phyloP scores from a whole-genome alignment of 1,284 basidiomycete species.

The Irpex sp. region DNA sequence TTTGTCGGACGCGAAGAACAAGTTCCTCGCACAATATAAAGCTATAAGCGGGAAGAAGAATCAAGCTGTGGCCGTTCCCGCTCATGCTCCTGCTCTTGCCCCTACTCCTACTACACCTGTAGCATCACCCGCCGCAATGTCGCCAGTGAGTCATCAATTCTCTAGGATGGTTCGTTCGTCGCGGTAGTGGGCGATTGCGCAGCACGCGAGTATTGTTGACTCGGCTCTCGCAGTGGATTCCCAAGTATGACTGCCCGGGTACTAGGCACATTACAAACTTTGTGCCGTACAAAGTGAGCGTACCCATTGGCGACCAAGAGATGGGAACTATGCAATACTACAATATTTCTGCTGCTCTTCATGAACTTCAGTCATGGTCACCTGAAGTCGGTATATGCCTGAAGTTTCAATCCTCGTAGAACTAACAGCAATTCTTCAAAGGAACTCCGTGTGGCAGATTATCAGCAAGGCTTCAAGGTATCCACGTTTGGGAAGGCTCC shows the following conservation, averaged over 20 bases:
- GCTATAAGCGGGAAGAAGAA: neutral
- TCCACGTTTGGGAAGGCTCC: neutral
- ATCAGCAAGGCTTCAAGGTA: neutral
- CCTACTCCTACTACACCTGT: neutral
- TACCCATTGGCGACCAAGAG: too few relatives aligned
- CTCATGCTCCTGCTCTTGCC: neutral
- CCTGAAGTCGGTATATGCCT: neutral
- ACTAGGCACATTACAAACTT: neutral
- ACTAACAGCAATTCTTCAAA: neutral
- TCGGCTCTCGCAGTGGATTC: neutral
- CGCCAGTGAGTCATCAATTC: neutral
- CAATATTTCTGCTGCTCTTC: neutral
- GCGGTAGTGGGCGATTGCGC: neutral
- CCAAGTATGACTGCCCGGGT: neutral
- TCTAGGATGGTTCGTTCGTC: neutral
- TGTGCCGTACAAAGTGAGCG: too few relatives aligned
- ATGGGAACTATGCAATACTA: too few relatives aligned
- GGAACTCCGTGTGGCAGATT: neutral
- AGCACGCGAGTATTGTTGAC: neutral
- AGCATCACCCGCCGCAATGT: neutral
- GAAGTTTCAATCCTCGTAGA: neutral
- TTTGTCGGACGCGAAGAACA: conserved; percentile 11
- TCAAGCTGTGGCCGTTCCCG: neutral
- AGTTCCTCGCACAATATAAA: conserved; percentile 17
- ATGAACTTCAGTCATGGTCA: neutral